Conservation (phyloP, 345 rosid genomes). For the Moricandia arvensis region DNA sequence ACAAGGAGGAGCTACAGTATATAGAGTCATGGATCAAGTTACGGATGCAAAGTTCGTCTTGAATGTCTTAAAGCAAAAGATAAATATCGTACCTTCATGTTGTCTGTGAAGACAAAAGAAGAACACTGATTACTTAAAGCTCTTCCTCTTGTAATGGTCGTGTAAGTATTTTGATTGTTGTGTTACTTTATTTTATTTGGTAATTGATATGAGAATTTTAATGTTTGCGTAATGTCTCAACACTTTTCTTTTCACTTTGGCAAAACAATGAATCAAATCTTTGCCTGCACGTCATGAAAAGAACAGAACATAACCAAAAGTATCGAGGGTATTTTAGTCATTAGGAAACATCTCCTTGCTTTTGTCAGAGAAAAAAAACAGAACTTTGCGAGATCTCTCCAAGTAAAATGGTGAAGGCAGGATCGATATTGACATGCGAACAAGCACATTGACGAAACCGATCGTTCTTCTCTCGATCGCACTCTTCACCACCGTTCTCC, state of each 20-base stretch:
- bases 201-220: not conserved
- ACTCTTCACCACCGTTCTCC: conserved; percentile 33
- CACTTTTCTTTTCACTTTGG: not conserved
- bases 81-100: not conserved
- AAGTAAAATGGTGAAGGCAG: conserved; percentile 21
- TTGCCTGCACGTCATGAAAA: not conserved
- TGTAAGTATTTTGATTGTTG: not conserved
- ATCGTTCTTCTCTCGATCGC: conserved; percentile 29
- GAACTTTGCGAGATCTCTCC: conserved; percentile 1
- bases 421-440: conserved; percentile 28
- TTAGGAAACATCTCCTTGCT: not conserved
- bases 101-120: not conserved
- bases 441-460: conserved; percentile 16
- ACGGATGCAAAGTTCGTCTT: not conserved
- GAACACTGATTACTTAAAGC: not conserved
- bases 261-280: not conserved
- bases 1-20: not conserved
- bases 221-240: not conserved
- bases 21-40: not conserved
- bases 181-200: not conserved
- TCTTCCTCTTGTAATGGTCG: not conserved
- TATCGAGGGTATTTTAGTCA: conserved; percentile 11
- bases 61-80: not conserved
- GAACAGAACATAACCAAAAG: not conserved
- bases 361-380: not conserved